phyloP scores from a whole-genome alignment of 75 land plant species.

The Pinus albicaulis region DNA sequence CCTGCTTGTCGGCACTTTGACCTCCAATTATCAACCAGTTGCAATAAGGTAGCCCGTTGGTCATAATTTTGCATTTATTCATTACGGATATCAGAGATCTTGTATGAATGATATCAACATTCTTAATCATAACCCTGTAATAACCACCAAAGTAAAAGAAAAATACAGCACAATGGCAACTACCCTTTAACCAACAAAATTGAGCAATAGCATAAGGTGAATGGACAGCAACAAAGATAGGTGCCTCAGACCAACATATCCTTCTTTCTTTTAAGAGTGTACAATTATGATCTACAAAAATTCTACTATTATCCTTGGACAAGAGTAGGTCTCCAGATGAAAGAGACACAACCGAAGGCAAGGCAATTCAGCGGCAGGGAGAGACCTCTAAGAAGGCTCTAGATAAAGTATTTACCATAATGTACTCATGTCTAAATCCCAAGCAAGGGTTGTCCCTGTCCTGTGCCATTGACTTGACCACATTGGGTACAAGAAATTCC shows the following conservation, averaged over 20 bases:
- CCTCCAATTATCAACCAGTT: slow-evolving; percentile 80
- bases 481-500: slow-evolving; percentile 77
- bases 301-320: slow-evolving; percentile 97
- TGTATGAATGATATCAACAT: slow-evolving; percentile 73
- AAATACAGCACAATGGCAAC: slow-evolving; percentile 74
- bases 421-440: slow-evolving; percentile 74
- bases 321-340: slow-evolving; percentile 83
- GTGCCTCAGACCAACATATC: slow-evolving; percentile 92
- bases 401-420: slow-evolving; percentile 67
- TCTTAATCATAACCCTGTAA: slow-evolving; percentile 78
- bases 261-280: slow-evolving; percentile 75
- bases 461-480: slow-evolving; percentile 92
- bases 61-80: slow-evolving; percentile 57
- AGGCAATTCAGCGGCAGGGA: slow-evolving; percentile 80
- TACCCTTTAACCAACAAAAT: slow-evolving; percentile 59
- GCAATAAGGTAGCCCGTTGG: slow-evolving; percentile 80
- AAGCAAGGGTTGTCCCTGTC: slow-evolving; percentile 85
- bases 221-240: slow-evolving; percentile 60
- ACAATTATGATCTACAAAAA: slow-evolving; percentile 91
- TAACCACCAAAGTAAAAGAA: slow-evolving; percentile 79
- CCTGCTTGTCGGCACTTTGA: slow-evolving; percentile 32
- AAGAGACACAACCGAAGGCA: slow-evolving; percentile 70
- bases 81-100: slow-evolving; percentile 51
- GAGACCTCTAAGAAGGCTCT: slow-evolving; percentile 82
- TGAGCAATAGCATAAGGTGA: slow-evolving; percentile 84